Evolutionary conservation across 1,284 basidiomycete genomes (phyloP), one percentile per base, ranked within the genome.

Genomic region (Psilocybe mexicana): DNA sequence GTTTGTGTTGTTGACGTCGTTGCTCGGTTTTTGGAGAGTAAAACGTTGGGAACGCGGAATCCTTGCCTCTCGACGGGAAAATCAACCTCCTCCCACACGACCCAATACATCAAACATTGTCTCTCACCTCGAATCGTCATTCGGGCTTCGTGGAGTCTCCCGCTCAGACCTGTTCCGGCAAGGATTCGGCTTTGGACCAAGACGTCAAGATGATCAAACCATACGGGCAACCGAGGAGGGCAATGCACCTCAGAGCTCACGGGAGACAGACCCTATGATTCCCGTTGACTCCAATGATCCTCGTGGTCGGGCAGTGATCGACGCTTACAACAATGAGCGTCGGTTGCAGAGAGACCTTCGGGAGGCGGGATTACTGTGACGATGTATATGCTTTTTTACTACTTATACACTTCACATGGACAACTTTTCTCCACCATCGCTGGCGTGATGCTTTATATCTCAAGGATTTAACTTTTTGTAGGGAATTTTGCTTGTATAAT

Each of bases 1-100:
- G 94, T 96, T 97, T 75, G 80, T 96, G 57, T 82, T 98, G 26
- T 79, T 96, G 50, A 96, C 93, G 1, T 92, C 90, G 18, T 69
- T 96, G 8, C 87, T 97, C 47, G 89, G 92, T 30, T 97, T 91
- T 78, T 96, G 92, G 91, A 85, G 94, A 48, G 92, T 96, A 57
- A 95, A 95, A 72, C 85, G 93, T 44, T 92, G 90, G 90, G 90
- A 93, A 69, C 78, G 82, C 57, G 84, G 86, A 23, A 88, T 93
- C 55, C 77, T 92, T 28, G 78, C 80, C 6, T 82, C 85, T 2
- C 77, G 80, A 57, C 74, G 74, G 49, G 74, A 74, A 42, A 62
- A 55, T 62, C 68, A 43, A 62, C 66, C 65, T 25, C 59, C 65
- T 48, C 68, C 62, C 54, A 67, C 58, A 49, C 66, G 51, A 54